Evolutionary conservation across 129 eudicot species (phyloP).

Genomic region (carrot (Daucus carota)): DH1_v3.0 NC_030386.2:36833501-36834000

Average conservation of each 20-base stretch:
- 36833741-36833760: constrained; percentile 77
- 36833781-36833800: constrained; percentile 70
- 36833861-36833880: constrained; percentile 86
- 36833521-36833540: constrained; percentile 87
- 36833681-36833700: background rate
- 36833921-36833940: constrained; percentile 78
- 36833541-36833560: constrained; percentile 77
- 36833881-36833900: constrained; percentile 81
- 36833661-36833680: background rate
- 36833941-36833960: constrained; percentile 61
- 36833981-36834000: constrained; percentile 35
- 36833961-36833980: constrained; percentile 39
- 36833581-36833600: constrained; percentile 61
- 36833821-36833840: constrained; percentile 59
- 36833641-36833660: constrained; percentile 23
- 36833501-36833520: constrained; percentile 67
- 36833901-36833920: constrained; percentile 83
- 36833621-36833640: constrained; percentile 98
- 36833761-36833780: constrained; percentile 66
- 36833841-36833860: constrained; percentile 75
- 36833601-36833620: constrained; percentile 84
- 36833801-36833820: constrained; percentile 60
- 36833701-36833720: background rate
- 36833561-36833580: constrained; percentile 71
- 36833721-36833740: constrained; percentile 9